phyloP scores from a whole-genome alignment of 768 basidiomycete genomes.

The Pleurotus salmoneostramineus region DNA sequence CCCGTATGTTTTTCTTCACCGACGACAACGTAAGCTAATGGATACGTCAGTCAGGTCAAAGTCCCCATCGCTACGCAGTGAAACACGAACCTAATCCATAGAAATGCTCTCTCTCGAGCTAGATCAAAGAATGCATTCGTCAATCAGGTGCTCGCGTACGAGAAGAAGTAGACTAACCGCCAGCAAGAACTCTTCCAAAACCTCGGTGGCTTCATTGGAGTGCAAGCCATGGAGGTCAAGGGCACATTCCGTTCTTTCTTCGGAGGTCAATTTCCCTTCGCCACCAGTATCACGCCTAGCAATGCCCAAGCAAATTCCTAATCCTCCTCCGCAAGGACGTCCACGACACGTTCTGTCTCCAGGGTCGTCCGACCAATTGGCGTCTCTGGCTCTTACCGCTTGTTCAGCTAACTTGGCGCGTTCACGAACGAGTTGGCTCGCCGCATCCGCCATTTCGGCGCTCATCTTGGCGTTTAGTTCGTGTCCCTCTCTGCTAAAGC shows the following conservation, averaged over 20 bases:
- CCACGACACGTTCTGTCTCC: slow-evolving; percentile 75
- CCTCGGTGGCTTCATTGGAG: slow-evolving; percentile 88
- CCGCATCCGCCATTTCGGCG: slow-evolving; percentile 80
- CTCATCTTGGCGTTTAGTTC: slow-evolving; percentile 92
- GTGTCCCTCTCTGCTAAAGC: slow-evolving; percentile 91
- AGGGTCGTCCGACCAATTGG: slow-evolving; percentile 79
- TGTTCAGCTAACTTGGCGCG: slow-evolving; percentile 72
- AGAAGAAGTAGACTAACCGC: slow-evolving; percentile 52
- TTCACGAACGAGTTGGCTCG: slow-evolving; percentile 80
- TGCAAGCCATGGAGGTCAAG: slow-evolving; percentile 94
- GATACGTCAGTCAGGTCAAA: slow-evolving; percentile 5
- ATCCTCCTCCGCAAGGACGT: slow-evolving; percentile 69
- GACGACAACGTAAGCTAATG: slow-evolving; percentile 78
- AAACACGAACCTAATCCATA: slow-evolving; percentile 69
- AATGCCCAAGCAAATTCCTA: slow-evolving; percentile 88
- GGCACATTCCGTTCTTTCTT: slow-evolving; percentile 86
- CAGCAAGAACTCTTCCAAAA: slow-evolving; percentile 84
- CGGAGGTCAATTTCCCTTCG: slow-evolving; percentile 58
- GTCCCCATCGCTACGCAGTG: slow-evolving; percentile 4
- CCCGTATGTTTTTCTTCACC: slow-evolving; percentile 97
- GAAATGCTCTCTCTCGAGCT: slow-evolving; percentile 88
- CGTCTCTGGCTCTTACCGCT: slow-evolving; percentile 67
- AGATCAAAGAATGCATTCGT: neutral
- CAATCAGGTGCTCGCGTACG: neutral
- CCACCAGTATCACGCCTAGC: slow-evolving; percentile 50